These are phyloP conservation scores for Fusarium circinatum DNA, from an alignment of 2,329 filamentous ascomycete genomes.

Conservation along the genomic window DNA sequence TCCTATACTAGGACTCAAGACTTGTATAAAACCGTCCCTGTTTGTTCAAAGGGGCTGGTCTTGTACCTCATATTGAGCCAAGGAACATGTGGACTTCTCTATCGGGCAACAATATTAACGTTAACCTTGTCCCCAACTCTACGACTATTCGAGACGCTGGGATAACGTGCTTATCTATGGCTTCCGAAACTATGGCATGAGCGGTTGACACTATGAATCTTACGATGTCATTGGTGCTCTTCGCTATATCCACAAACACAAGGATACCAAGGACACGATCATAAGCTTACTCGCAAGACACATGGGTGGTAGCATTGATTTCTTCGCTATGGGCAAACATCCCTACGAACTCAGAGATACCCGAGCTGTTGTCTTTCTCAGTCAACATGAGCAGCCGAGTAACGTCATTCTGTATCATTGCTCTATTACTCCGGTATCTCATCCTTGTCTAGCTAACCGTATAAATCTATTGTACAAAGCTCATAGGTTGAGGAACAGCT, in stretches of 20 bases:
- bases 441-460: no score
- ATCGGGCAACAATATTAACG: not conserved
- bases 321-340: not conserved
- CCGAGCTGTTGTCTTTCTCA: not conserved
- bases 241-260: not conserved
- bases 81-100: not conserved
- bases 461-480: not conserved
- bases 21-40: not conserved
- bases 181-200: not conserved
- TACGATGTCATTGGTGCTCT: not conserved
- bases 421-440: not conserved
- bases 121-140: not conserved
- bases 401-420: not conserved
- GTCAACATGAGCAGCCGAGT: not conserved
- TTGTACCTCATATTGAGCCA: not conserved
- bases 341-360: not conserved
- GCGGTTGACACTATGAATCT: not conserved
- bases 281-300: not conserved
- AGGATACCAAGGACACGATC: not conserved
- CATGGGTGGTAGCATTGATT: not conserved
- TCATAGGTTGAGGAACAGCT: no score
- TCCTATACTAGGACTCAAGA: no score
- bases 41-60: not conserved
- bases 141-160: not conserved
- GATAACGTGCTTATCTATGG: not conserved